Evolutionary conservation across 139 green algal genomes (phyloP).

Genomic region (Picochlorum sp.): DNA sequence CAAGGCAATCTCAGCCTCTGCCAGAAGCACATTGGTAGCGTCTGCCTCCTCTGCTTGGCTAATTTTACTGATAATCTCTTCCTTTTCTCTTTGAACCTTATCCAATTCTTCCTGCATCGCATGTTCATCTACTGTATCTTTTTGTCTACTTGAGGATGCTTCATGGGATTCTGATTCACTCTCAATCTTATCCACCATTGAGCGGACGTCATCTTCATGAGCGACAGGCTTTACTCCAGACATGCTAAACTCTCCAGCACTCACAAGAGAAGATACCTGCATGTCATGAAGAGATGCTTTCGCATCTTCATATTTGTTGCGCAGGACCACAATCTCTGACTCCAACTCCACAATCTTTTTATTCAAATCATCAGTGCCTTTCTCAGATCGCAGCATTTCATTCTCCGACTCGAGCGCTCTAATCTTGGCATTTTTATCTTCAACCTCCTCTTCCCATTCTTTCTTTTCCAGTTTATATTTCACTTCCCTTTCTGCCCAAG

Average conservation of each 20-base stretch:
- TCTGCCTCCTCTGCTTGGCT: not conserved
- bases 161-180: not conserved
- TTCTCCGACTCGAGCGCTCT: not conserved
- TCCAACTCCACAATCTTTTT: conserved; percentile 20
- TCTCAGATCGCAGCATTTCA: conserved; percentile 2
- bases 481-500: conserved; percentile 52
- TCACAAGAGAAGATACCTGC: conserved; percentile 13
- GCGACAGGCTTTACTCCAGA: conserved; percentile 3
- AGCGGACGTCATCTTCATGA: not conserved
- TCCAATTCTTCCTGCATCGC: conserved; percentile 15
- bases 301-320: conserved; percentile 9
- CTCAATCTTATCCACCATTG: not conserved
- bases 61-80: conserved; percentile 25
- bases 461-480: conserved; percentile 51
- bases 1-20: conserved; percentile 6
- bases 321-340: conserved; percentile 9
- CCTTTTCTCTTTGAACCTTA: conserved; percentile 18
- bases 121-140: not conserved
- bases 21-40: not conserved
- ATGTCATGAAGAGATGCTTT: conserved; percentile 26
- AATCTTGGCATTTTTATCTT: not conserved
- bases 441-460: conserved; percentile 30
- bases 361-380: conserved; percentile 2
- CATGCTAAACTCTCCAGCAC: conserved; percentile 15
- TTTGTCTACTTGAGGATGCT: not conserved